Evolutionary conservation across 2,329 filamentous ascomycete species (phyloP).

Genomic region (Neofusicoccum sp.): DNA sequence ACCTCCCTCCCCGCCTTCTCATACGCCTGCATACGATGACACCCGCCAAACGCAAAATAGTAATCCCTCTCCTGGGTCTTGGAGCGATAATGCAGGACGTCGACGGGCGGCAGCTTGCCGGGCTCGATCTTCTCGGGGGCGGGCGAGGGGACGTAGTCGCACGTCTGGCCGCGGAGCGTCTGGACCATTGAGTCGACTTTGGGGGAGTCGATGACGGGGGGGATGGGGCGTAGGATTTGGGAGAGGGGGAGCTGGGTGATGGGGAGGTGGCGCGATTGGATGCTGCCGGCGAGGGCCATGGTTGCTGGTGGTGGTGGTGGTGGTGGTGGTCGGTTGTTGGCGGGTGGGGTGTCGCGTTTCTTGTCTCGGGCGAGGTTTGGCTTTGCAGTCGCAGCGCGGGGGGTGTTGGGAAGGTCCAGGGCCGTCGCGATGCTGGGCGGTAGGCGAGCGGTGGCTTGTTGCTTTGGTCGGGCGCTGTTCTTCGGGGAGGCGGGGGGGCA

Average conservation of each 20-base stretch:
- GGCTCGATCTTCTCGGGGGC: conserved; percentile 21
- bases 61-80: conserved; percentile 5
- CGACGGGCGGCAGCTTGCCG: conserved; percentile 22
- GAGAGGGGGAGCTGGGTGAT: conserved; percentile 17
- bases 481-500: neutral
- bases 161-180: conserved; percentile 18
- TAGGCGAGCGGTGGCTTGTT: neutral
- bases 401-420: neutral
- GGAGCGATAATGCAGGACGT: conserved; percentile 23
- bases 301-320: neutral
- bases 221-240: conserved; percentile 22
- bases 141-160: conserved; percentile 20
- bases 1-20: conserved; percentile 16
- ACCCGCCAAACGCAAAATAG: conserved; percentile 24
- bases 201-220: conserved; percentile 22
- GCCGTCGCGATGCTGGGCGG: neutral
- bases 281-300: conserved; percentile 22
- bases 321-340: neutral
- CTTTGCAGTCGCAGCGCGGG: neutral
- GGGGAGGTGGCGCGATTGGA: conserved; percentile 21
- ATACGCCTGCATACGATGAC: conserved; percentile 23
- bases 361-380: neutral
- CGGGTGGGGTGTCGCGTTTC: neutral
- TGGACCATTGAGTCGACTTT: conserved; percentile 24
- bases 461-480: neutral